Percentiles rank a stretch among this genome's conserved stretches.
phyloP scores from a whole-genome alignment of 371 early-diverging fungal genomes.

The Actinomucor elegans region DNA sequence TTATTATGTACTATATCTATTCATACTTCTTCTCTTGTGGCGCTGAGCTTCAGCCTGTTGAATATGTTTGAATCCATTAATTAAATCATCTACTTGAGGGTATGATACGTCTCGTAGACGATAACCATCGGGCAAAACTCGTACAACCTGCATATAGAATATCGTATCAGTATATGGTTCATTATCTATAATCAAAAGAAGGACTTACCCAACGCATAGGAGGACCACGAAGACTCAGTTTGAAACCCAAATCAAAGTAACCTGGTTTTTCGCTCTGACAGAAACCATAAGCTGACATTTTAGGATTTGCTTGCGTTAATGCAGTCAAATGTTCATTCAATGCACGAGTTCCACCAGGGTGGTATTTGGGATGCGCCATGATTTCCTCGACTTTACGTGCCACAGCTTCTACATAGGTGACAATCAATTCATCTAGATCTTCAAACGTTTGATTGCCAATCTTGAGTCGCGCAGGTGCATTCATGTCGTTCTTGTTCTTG shows the following conservation, averaged over 20 bases:
- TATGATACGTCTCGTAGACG: conserved; percentile 56
- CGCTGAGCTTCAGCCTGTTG: conserved; percentile 16
- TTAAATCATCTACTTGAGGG: conserved; percentile 57
- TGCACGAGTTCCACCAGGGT: conserved; percentile 34
- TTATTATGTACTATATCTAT: too few relatives aligned
- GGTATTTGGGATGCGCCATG: conserved; percentile 65
- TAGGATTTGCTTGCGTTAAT: conserved; percentile 49
- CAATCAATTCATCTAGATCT: conserved; percentile 91
- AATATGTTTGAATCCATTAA: conserved; percentile 66
- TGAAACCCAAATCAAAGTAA: conserved; percentile 53
- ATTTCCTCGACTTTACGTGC: conserved; percentile 66
- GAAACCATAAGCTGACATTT: conserved; percentile 58
- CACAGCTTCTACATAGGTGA: conserved; percentile 85
- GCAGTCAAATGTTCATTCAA: conserved; percentile 42
- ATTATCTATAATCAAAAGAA: neutral
- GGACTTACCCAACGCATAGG: conserved; percentile 41
- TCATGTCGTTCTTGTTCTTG: conserved; percentile 66
- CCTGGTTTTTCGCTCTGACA: conserved; percentile 54
- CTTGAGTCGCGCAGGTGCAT: conserved; percentile 56
- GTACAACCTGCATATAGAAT: conserved; percentile 45
- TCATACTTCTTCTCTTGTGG: conserved; percentile 8
- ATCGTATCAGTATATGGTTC: too few relatives aligned
- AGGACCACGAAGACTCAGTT: conserved; percentile 37
- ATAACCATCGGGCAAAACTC: conserved; percentile 65
- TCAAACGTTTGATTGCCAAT: conserved; percentile 68